Conservation (phyloP, 1,139 yeast species). For the Geotrichum restrictum region DNA sequence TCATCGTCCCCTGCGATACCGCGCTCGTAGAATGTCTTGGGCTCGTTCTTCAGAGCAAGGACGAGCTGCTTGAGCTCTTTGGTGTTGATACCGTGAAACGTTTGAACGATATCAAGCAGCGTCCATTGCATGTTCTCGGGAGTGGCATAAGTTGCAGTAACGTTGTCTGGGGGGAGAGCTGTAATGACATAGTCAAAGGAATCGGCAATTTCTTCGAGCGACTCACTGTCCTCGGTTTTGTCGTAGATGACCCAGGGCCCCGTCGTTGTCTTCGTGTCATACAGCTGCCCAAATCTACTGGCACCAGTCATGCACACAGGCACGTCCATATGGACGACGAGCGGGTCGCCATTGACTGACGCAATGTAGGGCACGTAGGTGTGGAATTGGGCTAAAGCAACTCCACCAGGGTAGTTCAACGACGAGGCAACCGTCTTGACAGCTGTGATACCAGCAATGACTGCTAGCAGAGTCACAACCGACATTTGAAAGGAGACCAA, state of each 20-base stretch:
- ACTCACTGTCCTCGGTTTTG: conserved; percentile 56
- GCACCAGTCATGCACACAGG: conserved; percentile 88
- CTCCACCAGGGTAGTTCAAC: conserved; percentile 86
- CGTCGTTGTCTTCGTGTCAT: conserved; percentile 26
- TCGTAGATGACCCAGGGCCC: conserved; percentile 55
- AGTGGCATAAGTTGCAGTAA: conserved; percentile 27
- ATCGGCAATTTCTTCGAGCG: conserved; percentile 48
- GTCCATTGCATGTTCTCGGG: conserved; percentile 41
- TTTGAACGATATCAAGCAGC: conserved; percentile 38
- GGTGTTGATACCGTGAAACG: conserved; percentile 40
- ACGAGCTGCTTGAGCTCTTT: conserved; percentile 4
- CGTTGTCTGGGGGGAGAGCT: conserved; percentile 33
- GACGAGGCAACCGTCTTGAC: conserved; percentile 61
- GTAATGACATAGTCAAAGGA: conserved; percentile 60
- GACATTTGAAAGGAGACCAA: conserved; percentile 25
- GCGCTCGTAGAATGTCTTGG: neutral
- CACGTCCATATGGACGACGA: conserved; percentile 65
- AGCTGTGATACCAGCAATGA: conserved; percentile 46
- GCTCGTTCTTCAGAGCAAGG: conserved; percentile 21
- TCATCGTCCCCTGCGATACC: conserved; percentile 5
- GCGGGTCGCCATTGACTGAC: conserved; percentile 20
- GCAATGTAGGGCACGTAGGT: conserved; percentile 35
- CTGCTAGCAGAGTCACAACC: conserved; percentile 33
- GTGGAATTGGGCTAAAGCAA: conserved; percentile 58
- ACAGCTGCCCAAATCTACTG: conserved; percentile 64